These are phyloP conservation scores for Globisporangium emineosum DNA, from an alignment of 352 stramenopile genomes.

Conservation along the genomic window DNA sequence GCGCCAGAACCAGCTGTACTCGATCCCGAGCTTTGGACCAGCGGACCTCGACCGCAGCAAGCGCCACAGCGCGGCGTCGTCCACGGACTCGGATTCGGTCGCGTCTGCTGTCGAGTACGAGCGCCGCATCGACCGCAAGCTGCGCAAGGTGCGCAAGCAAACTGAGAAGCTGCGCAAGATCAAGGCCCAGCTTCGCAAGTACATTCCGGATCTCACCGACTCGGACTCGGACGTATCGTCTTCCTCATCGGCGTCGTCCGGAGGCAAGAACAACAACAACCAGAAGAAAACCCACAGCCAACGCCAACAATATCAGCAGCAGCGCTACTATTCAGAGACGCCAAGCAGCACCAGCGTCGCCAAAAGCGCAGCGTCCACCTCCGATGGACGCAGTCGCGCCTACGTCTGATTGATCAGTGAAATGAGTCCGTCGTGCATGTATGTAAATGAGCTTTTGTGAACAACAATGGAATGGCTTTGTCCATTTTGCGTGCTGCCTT, in stretches of 20 bases:
- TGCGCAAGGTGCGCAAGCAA: constrained; percentile 43
- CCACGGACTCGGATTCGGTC: constrained; percentile 17
- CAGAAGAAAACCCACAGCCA: neutral
- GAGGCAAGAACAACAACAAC: neutral
- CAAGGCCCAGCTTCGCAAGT: constrained; percentile 43
- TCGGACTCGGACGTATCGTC: constrained; percentile 31
- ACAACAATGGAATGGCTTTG: neutral
- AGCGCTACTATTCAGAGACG: neutral
- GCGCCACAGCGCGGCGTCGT: constrained; percentile 9
- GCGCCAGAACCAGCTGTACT: constrained; percentile 10
- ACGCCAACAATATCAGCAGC: neutral
- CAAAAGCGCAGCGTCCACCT: neutral
- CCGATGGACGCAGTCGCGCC: neutral
- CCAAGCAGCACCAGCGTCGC: neutral
- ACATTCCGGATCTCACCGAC: constrained; percentile 44
- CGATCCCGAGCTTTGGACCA: constrained; percentile 11
- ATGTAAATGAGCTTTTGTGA: neutral
- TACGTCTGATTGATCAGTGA: constrained; percentile 1
- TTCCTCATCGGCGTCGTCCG: constrained; percentile 9
- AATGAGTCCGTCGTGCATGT: too few species aligned
- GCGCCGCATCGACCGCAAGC: constrained; percentile 38
- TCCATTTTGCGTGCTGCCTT: too few species aligned
- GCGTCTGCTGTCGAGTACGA: constrained; percentile 35
- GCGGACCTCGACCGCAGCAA: constrained; percentile 5
- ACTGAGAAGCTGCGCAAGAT: constrained; percentile 34